These are phyloP conservation scores for Aureobasidium sp. DNA, from an alignment of 2,329 filamentous ascomycete species.

Conservation along the genomic window DNA sequence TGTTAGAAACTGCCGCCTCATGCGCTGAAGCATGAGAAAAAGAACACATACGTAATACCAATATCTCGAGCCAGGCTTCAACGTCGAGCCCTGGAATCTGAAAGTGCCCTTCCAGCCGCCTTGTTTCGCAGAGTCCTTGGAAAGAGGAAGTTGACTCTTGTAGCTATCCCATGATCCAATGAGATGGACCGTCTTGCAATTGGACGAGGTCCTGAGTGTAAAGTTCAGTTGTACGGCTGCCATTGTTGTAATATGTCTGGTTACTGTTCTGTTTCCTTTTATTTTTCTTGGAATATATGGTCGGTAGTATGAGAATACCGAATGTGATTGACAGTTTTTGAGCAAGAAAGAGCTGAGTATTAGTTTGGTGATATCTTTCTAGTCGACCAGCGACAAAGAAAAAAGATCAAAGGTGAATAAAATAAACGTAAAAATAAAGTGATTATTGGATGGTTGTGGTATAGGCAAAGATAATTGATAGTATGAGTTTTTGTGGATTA, in stretches of 20 bases:
- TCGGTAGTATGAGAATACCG: constrained; percentile 14
- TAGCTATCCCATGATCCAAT: constrained; percentile 99
- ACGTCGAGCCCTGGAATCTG: constrained; percentile 79
- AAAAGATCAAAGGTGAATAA: constrained; percentile 19
- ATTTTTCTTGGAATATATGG: constrained; percentile 10
- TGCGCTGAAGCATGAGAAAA: not conserved
- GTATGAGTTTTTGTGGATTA: constrained; percentile 19
- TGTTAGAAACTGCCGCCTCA: not conserved
- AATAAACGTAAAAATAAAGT: constrained; percentile 17
- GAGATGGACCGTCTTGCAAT: constrained; percentile 95
- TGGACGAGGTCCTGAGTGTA: constrained; percentile 87
- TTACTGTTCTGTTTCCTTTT: constrained; percentile 14
- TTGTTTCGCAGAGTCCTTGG: constrained; percentile 75
- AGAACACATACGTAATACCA: constrained; percentile 74
- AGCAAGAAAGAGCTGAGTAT: constrained; percentile 42
- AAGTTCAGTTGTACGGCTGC: constrained; percentile 90
- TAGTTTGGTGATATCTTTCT: constrained; percentile 23
- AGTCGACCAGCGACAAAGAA: constrained; percentile 33
- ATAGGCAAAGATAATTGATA: constrained; percentile 13
- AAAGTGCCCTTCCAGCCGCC: constrained; percentile 95
- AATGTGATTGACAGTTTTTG: constrained; percentile 22
- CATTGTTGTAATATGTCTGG: constrained; percentile 43
- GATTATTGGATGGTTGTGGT: constrained; percentile 16
- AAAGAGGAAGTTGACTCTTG: constrained; percentile 84
- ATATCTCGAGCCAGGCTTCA: constrained; percentile 86